These are phyloP conservation scores for Ogataea degrootiae DNA, from an alignment of 805 yeast genomes.

Conservation along the genomic window DNA sequence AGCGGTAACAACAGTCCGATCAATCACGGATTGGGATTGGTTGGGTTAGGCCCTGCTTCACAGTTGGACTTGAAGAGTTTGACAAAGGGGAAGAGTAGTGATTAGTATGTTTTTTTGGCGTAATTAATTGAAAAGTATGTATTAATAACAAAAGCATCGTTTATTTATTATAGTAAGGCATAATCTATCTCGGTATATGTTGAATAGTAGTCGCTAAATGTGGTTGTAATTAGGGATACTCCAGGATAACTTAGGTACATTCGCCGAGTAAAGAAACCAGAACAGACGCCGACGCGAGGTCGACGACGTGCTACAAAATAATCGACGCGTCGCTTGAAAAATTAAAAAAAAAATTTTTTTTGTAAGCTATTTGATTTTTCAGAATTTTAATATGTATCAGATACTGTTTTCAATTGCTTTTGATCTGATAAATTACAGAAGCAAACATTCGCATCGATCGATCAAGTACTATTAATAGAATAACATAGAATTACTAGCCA, in stretches of 20 bases:
- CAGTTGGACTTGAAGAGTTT: slow-evolving; percentile 17
- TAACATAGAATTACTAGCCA: background rate
- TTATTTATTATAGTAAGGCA: background rate
- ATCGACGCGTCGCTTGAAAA: too few species aligned
- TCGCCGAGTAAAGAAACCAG: too few species aligned
- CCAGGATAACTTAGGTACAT: too few species aligned
- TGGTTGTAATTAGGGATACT: too few species aligned
- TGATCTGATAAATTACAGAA: too few species aligned
- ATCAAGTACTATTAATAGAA: background rate
- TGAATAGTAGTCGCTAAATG: too few species aligned
- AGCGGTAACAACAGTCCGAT: background rate
- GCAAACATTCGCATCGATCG: too few species aligned
- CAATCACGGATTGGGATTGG: background rate
- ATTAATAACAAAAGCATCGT: background rate
- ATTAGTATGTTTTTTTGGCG: background rate
- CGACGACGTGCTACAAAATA: too few species aligned
- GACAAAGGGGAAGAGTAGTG: slow-evolving; percentile 12
- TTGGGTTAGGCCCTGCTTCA: slow-evolving; percentile 3
- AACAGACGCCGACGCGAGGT: too few species aligned
- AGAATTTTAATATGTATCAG: background rate
- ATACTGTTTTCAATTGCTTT: too few species aligned
- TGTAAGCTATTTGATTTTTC: background rate
- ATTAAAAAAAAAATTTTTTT: background rate
- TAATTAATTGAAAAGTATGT: background rate
- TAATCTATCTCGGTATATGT: too few species aligned